These are phyloP conservation scores for Myriosclerotinia duriaeana DNA, from an alignment of 2,329 filamentous ascomycete genomes.

Conservation along the genomic window DNA sequence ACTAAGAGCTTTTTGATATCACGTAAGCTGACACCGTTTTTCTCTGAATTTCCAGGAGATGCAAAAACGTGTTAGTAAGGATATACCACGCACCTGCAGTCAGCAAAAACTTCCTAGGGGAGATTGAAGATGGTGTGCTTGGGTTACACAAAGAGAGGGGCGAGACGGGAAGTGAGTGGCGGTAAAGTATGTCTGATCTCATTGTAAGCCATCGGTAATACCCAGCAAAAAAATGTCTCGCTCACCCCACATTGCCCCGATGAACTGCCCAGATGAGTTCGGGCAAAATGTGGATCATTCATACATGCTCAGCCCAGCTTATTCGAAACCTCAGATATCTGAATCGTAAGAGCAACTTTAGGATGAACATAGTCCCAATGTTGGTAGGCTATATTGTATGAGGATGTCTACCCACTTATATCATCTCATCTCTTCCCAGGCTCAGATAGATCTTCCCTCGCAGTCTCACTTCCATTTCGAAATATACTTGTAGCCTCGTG, in stretches of 20 bases:
- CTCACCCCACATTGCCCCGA: not conserved
- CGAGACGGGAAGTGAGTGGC: not conserved
- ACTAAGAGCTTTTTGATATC: too few species aligned
- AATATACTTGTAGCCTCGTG: not conserved
- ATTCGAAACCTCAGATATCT: not conserved
- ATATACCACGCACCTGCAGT: not conserved
- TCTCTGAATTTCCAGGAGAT: too few species aligned
- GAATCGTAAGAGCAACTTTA: not conserved
- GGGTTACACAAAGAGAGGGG: not conserved
- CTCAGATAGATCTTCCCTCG: not conserved
- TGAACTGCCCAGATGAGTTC: too few species aligned
- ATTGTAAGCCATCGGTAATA: not conserved
- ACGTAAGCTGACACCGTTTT: too few species aligned
- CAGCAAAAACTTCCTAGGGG: not conserved
- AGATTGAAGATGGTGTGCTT: not conserved
- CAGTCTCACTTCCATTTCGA: not conserved
- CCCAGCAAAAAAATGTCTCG: not conserved
- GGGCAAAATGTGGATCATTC: too few species aligned
- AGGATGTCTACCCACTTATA: not conserved
- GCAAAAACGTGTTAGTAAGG: too few species aligned
- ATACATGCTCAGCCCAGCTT: too few species aligned
- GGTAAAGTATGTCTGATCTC: not conserved
- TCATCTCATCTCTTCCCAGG: not conserved
- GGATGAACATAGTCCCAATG: not conserved
- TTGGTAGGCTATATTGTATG: not conserved